Evolutionary conservation across 305 asterid species (phyloP), one percentile per base, ranked within the genome.

Genomic region (Euphrasia arctica): DNA sequence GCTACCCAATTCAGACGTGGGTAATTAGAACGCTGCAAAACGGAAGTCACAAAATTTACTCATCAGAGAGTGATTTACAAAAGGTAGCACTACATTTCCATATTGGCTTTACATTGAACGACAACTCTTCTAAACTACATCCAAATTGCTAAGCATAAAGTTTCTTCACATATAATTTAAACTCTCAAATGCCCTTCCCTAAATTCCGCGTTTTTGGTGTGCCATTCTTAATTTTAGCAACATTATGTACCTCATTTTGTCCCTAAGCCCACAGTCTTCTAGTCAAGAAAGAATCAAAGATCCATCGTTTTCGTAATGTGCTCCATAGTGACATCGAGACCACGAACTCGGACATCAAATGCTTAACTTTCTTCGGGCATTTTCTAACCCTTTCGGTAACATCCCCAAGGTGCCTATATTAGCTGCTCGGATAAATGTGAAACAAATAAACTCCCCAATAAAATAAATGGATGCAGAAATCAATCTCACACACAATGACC

Each of bases 231-330:
- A 34, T 34, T 34, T 34, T 4, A 4, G 29, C 22, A 50, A 11
- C 43, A 63, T 49, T 18, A 47, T 5, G 29, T 71, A 90, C 99
- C 97, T 90, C 97, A 74, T 93, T 93, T 78, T 93, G 95, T 64
- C 99, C 99, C 99, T 96, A 90, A 65, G 90, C 85, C 99, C 99
- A 88, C 54, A 93, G 85, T 79, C 97, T 82, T 79, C 88, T 77
- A 27, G 72, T 73, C 11, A 96, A 81, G 22, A 18, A 18, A 18
- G 22, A 18, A 18, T 18, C 70, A 70, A 5, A 57, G 95, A 85
- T 70, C 91, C 97, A 82, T 88, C 96, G 22, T 86, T 86, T 72
- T 83, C 83, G 50, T 95, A 93, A 77, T 86, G 96, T 59, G 95
- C 95, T 62, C 99, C 99, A 77, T 97, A 90, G 34, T 18, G 97